Evolutionary conservation across 2,329 filamentous ascomycete species (phyloP).

Genomic region (Fusarium piperis): DNA sequence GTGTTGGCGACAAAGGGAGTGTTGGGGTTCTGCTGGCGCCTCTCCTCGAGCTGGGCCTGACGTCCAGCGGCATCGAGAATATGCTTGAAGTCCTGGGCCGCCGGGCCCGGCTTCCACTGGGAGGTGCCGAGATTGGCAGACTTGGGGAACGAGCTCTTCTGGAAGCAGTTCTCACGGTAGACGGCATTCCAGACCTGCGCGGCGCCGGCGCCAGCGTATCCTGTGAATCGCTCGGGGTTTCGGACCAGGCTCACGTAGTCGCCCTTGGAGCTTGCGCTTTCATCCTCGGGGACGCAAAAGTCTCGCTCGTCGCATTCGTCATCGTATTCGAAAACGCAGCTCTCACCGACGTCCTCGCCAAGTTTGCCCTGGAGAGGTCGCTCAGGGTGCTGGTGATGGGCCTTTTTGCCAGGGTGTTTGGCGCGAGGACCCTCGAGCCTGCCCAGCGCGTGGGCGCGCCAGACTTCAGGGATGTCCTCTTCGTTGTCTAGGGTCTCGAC

Average conservation of each 20-base stretch:
- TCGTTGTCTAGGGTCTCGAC: constrained; percentile 96
- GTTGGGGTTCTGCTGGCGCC: constrained; percentile 56
- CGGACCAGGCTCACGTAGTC: constrained; percentile 95
- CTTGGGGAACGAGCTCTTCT: constrained; percentile 70
- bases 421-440: constrained; percentile 92
- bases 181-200: constrained; percentile 96
- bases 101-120: constrained; percentile 57
- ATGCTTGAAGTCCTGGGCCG: constrained; percentile 69
- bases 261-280: constrained; percentile 84
- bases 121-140: constrained; percentile 64
- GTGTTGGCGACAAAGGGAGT: constrained; percentile 70
- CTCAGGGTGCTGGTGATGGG: constrained; percentile 75
- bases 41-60: constrained; percentile 69
- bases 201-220: constrained; percentile 85
- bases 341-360: constrained; percentile 89
- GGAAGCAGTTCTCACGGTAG: constrained; percentile 97
- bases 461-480: constrained; percentile 89
- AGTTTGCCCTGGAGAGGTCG: constrained; percentile 83
- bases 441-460: constrained; percentile 90
- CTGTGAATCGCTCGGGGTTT: constrained; percentile 96
- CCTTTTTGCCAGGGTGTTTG: constrained; percentile 82
- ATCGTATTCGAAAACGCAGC: constrained; percentile 96
- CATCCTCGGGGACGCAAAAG: constrained; percentile 96
- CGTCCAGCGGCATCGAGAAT: constrained; percentile 68
- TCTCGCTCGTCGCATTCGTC: constrained; percentile 97